Base-by-base conservation (phyloP, 2,329 filamentous ascomycete genomes). In the Verticillium longisporum region DNA sequence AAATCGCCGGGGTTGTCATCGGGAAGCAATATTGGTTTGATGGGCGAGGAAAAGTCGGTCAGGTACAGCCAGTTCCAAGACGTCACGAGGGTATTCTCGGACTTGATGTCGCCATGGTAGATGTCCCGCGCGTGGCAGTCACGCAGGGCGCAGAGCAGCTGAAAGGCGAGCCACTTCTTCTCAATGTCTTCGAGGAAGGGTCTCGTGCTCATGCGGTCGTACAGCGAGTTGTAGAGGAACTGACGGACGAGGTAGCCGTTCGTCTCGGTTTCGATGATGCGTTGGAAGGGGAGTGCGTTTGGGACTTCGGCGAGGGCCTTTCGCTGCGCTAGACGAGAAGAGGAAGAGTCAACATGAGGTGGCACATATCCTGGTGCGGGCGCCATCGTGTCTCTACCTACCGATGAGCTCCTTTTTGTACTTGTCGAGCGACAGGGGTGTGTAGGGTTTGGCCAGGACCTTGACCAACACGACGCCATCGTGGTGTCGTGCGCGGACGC, bases 11-110 rank as follows among this genome's bases (percentile, higher is more conserved):
- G 95, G 69, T 99, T 98, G 70, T 99, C 93, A 73, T 97, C 94
- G 2, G 95, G 95, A 2, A 99, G 80, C 73, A 92, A 91, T 5
- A 93, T 91, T 11, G 93, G 95, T 71, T 99, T 99, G 78, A 96
- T 98, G 0, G 91, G 89, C 0, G 94, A 92, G 4, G 94, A 97
- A 73, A 98, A 99, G 74, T 99, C 95, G n/a, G 93, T 89, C 41
- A 99, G 83, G 72, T 98, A 99, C 2, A 99, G 83, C 95, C 96
- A 99, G 77, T 98, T 97, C 95, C 95, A 99, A 6, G 95, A 98
- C 0, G 95, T 99, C 58, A 99, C 94, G 56, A 99, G 80, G 38
- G 96, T 87, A 69, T 99, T 99, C 75, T 99, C 94, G 1, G 94
- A 95, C 80, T 99, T 99, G 79, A 99, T 98, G 71, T 99, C 96